Percentiles rank a stretch among this genome's conserved stretches.
These are phyloP conservation scores for Melampsora larici-populina DNA, from an alignment of 1,284 basidiomycete genomes.

Conservation along the genomic window DNA sequence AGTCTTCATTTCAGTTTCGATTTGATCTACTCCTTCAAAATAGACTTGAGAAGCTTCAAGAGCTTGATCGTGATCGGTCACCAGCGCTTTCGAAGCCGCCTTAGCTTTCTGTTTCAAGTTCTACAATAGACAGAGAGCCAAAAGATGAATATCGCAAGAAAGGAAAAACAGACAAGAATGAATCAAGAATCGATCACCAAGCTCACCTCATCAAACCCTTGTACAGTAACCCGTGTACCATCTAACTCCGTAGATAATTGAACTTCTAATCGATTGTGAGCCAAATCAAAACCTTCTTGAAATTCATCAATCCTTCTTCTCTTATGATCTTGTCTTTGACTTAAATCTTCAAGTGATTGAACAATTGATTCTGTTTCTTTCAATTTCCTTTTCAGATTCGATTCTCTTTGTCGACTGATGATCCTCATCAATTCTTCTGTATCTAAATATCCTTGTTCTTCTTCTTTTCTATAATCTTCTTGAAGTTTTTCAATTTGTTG, in stretches of 20 bases:
- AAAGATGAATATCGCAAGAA: not conserved
- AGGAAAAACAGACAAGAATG: not conserved
- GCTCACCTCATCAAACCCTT: conserved; percentile 25
- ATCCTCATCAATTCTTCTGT: conserved; percentile 26
- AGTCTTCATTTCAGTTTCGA: conserved; percentile 1
- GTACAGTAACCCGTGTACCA: conserved; percentile 9
- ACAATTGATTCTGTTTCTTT: conserved; percentile 13
- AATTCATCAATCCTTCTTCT: conserved; percentile 18
- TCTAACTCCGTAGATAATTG: conserved; percentile 13
- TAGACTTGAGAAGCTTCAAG: not conserved
- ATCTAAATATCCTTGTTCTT: conserved; percentile 23
- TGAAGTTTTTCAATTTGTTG: conserved; percentile 33
- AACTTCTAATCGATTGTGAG: not conserved
- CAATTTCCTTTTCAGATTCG: conserved; percentile 24
- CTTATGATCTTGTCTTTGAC: conserved; percentile 33
- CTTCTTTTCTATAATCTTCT: conserved; percentile 16
- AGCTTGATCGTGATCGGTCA: not conserved
- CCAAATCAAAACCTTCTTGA: conserved; percentile 17
- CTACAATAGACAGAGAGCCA: not conserved
- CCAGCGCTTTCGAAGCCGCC: not conserved
- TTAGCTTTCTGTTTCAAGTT: not conserved
- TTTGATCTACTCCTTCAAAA: not conserved
- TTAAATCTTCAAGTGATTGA: conserved; percentile 32
- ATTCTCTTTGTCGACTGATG: conserved; percentile 24
- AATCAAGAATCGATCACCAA: not conserved